Conservation (phyloP, 331 rosid genomes). For the Quercus phellos region DNA sequence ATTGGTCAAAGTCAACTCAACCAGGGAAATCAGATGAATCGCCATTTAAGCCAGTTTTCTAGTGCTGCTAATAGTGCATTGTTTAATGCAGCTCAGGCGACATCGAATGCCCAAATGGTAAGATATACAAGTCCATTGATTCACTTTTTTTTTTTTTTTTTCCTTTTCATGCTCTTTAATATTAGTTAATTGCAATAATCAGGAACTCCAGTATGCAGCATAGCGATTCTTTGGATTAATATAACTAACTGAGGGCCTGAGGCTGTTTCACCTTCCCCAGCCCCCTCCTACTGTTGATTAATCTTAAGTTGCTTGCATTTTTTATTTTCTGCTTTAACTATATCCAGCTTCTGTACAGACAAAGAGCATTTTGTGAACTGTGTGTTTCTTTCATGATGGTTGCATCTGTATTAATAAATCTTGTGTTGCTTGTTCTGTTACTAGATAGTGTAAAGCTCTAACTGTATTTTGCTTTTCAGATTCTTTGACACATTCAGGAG, state of each 20-base stretch:
- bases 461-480: no score
- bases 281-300: background rate
- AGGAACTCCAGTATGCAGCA: background rate
- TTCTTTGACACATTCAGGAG: background rate
- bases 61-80: slow-evolving; percentile 70
- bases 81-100: slow-evolving; percentile 84
- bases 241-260: no score
- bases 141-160: background rate
- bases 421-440: no score
- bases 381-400: no score
- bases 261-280: background rate
- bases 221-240: no score
- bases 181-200: background rate
- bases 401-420: no score
- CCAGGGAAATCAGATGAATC: slow-evolving; percentile 89
- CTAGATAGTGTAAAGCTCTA: no score
- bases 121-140: slow-evolving; percentile 6
- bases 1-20: slow-evolving; percentile 84
- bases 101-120: slow-evolving; percentile 87
- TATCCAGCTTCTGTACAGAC: no score
- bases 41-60: slow-evolving; percentile 73
- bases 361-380: no score
- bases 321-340: no score
- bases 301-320: no score
- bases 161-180: background rate